phyloP scores from a whole-genome alignment of 257 asterid species.

The Nicotiana undulata region DNA sequence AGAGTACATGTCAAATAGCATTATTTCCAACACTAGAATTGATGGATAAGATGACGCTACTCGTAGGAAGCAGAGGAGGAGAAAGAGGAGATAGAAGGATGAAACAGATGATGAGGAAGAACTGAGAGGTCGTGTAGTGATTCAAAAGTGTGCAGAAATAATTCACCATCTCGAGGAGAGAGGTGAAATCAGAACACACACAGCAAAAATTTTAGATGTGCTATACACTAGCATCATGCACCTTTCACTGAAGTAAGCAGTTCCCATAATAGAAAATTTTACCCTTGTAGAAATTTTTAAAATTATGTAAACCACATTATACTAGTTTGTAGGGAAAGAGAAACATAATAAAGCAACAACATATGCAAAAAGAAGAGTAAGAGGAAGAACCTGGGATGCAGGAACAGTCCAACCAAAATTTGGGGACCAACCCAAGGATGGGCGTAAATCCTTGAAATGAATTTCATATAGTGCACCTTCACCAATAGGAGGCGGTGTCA shows the following conservation, averaged over 20 bases:
- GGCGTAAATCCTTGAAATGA: constrained; percentile 56
- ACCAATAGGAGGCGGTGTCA: constrained; percentile 54
- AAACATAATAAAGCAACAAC: neutral
- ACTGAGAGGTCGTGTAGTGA: neutral
- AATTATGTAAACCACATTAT: neutral
- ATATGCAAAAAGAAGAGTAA: neutral
- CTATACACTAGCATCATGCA: too few relatives aligned
- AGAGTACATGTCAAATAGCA: neutral
- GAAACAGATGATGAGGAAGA: neutral
- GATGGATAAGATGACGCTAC: neutral
- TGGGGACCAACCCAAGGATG: constrained; percentile 76
- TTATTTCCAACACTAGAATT: neutral
- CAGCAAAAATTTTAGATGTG: neutral
- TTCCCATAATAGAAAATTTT: neutral
- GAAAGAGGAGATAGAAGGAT: neutral
- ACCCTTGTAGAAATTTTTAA: neutral
- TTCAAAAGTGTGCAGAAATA: too few relatives aligned
- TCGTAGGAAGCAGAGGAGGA: neutral
- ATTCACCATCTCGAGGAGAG: too few relatives aligned
- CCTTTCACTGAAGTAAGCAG: neutral
- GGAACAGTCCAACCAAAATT: constrained; percentile 66
- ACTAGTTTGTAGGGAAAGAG: neutral
- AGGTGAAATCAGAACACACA: too few relatives aligned
- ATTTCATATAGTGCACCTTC: constrained; percentile 54
- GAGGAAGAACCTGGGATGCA: constrained; percentile 39